Evolutionary conservation across 805 yeast genomes (phyloP).

Genomic region (Cyberlindnera subsufficiens): DNA sequence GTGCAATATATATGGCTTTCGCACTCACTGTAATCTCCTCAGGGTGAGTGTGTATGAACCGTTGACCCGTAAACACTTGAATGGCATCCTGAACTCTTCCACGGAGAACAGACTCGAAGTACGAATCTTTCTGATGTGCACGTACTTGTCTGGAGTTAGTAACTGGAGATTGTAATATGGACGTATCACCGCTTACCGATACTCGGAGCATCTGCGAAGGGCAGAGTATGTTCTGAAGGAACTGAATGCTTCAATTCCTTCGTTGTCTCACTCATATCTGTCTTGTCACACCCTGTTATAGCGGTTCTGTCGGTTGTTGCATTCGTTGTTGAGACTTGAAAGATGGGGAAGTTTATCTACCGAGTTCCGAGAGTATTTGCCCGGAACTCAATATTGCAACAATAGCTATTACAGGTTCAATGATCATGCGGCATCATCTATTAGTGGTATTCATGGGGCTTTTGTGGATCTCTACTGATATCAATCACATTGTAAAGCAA

Average conservation of each 20-base stretch:
- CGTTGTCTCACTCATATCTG: too few relatives aligned
- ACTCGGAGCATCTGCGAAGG: constrained; percentile 83
- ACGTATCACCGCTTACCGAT: constrained; percentile 49
- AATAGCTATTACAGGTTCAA: too few relatives aligned
- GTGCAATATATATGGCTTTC: constrained; percentile 55
- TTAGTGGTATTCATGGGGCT: background rate
- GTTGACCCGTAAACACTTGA: constrained; percentile 48
- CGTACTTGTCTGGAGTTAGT: constrained; percentile 42
- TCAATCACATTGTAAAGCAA: constrained; percentile 17
- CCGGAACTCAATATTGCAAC: too few relatives aligned
- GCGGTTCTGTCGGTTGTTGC: too few relatives aligned
- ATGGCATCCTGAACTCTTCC: constrained; percentile 51
- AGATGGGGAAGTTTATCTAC: too few relatives aligned
- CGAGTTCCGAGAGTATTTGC: too few relatives aligned
- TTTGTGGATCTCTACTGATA: background rate
- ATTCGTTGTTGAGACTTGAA: too few relatives aligned
- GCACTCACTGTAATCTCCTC: constrained; percentile 54
- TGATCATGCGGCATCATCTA: background rate
- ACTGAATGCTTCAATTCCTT: too few relatives aligned
- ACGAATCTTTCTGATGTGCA: constrained; percentile 85
- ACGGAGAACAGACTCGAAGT: constrained; percentile 52
- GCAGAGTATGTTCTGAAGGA: constrained; percentile 27
- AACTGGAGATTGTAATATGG: background rate
- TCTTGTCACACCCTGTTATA: too few relatives aligned
- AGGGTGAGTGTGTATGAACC: constrained; percentile 59